These are phyloP conservation scores for Microbotryomycetes sp. DNA, from an alignment of 1,284 basidiomycete genomes.

Conservation along the genomic window DNA sequence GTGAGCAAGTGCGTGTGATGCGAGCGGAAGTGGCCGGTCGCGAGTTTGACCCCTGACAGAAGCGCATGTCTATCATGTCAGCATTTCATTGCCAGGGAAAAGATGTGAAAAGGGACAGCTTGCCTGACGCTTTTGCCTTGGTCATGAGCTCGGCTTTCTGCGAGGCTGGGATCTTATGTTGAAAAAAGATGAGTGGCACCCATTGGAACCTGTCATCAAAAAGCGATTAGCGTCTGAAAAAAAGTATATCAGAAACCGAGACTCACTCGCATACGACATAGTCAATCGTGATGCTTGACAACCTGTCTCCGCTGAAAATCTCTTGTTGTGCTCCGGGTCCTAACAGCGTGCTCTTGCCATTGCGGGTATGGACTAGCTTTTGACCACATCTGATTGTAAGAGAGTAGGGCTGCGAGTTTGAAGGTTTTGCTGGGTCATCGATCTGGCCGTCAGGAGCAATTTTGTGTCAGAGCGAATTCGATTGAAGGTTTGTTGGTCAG, in stretches of 20 bases:
- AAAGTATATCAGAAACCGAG: too few relatives aligned
- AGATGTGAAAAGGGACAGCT: not conserved
- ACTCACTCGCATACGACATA: too few relatives aligned
- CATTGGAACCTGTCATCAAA: constrained; percentile 18
- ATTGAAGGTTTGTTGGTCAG: not conserved
- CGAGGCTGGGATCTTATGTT: not conserved
- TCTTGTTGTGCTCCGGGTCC: too few relatives aligned
- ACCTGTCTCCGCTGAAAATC: too few relatives aligned
- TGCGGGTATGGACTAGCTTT: not conserved
- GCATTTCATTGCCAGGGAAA: constrained; percentile 3
- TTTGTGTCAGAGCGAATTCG: not conserved
- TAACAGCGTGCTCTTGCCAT: too few relatives aligned
- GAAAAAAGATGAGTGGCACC: constrained; percentile 14
- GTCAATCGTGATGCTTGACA: too few relatives aligned
- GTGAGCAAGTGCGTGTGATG: constrained; percentile 26
- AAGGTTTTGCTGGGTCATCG: constrained; percentile 5
- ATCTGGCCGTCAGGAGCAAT: not conserved
- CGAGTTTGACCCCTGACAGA: constrained; percentile 25
- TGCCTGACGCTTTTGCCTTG: not conserved
- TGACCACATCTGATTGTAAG: constrained; percentile 7
- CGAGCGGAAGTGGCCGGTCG: not conserved
- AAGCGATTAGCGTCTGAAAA: not conserved
- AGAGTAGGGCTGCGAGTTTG: constrained; percentile 19
- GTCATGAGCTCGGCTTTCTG: constrained; percentile 1
- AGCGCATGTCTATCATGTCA: not conserved